Evolutionary conservation across 176 grass and related monocot species (phyloP), one percentile per base, ranked within the genome.

Genomic region (Melocanna baccifera): DNA sequence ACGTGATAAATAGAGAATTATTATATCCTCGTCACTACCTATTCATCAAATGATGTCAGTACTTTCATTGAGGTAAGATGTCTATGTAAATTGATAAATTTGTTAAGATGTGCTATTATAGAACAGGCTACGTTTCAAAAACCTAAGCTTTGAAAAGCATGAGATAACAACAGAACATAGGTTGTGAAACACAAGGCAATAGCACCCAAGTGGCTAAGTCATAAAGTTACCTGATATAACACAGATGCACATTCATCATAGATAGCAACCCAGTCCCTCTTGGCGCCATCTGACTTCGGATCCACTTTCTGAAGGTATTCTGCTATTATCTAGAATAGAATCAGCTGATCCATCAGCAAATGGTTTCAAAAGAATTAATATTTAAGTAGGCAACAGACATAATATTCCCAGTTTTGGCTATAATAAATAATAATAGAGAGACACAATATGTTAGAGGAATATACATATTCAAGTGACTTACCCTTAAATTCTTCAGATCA

Each of bases 301-400:
- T 99, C 93, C 51, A 99, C 79, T 91, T 98, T 98, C 85, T 95
- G 93, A 92, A 98, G 96, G 81, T 95, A 98, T 87, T 98, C 96
- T 78, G 96, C 93, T 91, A 99, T 94, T 52, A 96, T 91, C 96
- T 98, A 85, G 15, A 87, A 51, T 48, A 87, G 30, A 72, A 88
- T 55, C 50, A 59, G 51, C 80, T 85, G 40, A 81, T 36, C 83
- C n/a, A 69, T 78, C 47, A 84, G 40, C 23, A 83, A 46, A 73
- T 42, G 18, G 79, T 78, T 73, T 47, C n/a, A 77, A 85, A 80
- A 78, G 28, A 82, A 48, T 59, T 48, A 52, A 83, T 48, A 76
- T 82, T n/a, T 55, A 74, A 61, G n/a, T 63, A 80, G 14, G 28
- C 7, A 63, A 71, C 2, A 71, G 8, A 7, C 18, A 75, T 29